Evolutionary conservation across 2,329 filamentous ascomycete species (phyloP).

Genomic region (Neopestalotiopsis sp.): DNA sequence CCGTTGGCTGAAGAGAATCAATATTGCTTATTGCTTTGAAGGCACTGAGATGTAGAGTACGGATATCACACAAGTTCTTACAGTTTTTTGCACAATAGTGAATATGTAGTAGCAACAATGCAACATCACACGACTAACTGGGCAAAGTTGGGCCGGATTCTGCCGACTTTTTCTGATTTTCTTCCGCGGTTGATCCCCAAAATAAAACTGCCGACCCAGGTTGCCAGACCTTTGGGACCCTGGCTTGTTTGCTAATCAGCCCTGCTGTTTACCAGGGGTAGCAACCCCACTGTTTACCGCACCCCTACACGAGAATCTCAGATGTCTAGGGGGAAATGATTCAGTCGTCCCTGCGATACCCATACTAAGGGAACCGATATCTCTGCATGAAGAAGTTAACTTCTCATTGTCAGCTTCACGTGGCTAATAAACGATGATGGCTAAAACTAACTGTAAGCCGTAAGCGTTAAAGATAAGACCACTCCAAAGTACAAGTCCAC

Average conservation of each 20-base stretch:
- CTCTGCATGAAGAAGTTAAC: not conserved
- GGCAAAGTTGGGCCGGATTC: not conserved
- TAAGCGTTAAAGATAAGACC: not conserved
- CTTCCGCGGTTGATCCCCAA: not conserved
- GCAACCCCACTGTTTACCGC: not conserved
- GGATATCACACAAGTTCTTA: not conserved
- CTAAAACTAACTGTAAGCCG: not conserved
- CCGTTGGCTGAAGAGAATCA: not conserved
- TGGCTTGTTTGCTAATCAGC: not conserved
- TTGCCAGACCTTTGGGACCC: not conserved
- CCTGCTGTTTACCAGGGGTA: not conserved
- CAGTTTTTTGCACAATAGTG: too few species aligned
- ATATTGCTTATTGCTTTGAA: not conserved
- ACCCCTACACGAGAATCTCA: not conserved
- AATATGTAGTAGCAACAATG: too few species aligned
- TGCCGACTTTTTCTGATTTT: not conserved
- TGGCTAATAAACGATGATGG: not conserved
- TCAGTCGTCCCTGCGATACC: not conserved
- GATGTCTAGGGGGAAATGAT: not conserved
- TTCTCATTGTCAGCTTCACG: not conserved
- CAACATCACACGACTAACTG: not conserved
- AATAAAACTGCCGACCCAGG: not conserved
- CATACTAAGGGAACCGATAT: not conserved
- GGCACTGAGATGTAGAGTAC: not conserved
- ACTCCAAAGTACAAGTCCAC: not conserved